These are phyloP conservation scores for Diutina sp. DNA, from an alignment of 1,139 yeast genomes.

Conservation along the genomic window DNA sequence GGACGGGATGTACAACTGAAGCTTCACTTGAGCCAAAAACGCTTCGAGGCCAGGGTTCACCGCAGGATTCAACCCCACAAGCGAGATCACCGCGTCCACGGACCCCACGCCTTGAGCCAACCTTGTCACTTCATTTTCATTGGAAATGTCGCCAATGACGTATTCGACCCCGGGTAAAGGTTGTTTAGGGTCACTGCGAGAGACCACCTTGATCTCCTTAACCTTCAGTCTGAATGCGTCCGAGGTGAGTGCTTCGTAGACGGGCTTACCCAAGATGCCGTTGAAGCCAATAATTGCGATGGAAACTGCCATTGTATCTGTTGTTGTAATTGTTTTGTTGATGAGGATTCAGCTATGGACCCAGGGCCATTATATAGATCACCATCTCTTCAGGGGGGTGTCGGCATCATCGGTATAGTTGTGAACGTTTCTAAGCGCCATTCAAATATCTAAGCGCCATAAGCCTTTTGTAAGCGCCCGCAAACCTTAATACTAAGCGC, in stretches of 20 bases:
- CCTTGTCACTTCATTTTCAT: constrained; percentile 12
- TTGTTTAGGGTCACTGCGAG: constrained; percentile 27
- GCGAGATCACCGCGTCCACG: constrained; percentile 38
- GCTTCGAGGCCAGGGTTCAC: constrained; percentile 15
- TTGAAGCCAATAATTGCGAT: constrained; percentile 42
- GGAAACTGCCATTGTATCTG: neutral
- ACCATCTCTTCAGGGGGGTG: too few relatives aligned
- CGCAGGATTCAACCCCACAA: constrained; percentile 17
- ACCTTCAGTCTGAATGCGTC: constrained; percentile 26
- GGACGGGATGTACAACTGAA: constrained; percentile 46
- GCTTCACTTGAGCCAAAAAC: constrained; percentile 26
- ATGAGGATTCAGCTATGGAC: too few relatives aligned
- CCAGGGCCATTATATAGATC: too few relatives aligned
- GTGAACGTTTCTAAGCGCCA: too few relatives aligned
- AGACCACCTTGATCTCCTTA: constrained; percentile 38
- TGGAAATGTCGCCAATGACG: constrained; percentile 16
- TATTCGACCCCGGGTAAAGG: constrained; percentile 20
- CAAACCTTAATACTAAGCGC: too few relatives aligned
- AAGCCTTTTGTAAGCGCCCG: too few relatives aligned
- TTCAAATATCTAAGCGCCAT: too few relatives aligned
- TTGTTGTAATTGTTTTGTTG: too few relatives aligned
- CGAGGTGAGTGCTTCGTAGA: constrained; percentile 30
- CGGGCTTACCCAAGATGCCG: constrained; percentile 39
- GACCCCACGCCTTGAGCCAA: constrained; percentile 25
- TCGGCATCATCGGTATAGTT: too few relatives aligned